A percentile compares a stretch with the other conserved stretches of the same genome.
These are phyloP conservation scores for Adansonia rubrostipa DNA, from an alignment of 441 rosid species.

Conservation along the genomic window DNA sequence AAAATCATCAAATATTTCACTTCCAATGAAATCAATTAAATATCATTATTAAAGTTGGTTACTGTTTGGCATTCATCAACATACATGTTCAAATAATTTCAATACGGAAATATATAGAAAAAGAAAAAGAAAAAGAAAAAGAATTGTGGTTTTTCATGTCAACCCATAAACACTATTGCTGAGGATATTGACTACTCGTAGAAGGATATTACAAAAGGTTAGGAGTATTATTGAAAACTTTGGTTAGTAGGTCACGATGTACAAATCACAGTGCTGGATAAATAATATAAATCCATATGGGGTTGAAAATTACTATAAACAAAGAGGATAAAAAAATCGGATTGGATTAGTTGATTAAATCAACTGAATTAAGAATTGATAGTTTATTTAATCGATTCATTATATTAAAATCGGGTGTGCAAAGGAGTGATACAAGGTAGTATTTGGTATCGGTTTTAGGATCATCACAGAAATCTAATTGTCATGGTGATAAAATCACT, in stretches of 20 bases:
- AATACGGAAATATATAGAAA: no score
- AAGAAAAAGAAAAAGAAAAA: conserved; percentile 35
- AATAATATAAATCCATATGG: background rate
- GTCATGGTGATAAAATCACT: no score
- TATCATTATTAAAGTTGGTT: background rate
- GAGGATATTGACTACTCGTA: conserved; percentile 48
- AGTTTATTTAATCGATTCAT: no score
- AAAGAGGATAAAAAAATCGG: no score
- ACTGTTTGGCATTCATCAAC: background rate
- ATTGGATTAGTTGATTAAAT: no score
- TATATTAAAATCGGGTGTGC: no score
- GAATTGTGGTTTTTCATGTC: conserved; percentile 37
- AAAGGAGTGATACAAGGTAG: no score
- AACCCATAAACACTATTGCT: conserved; percentile 42
- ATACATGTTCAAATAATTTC: background rate
- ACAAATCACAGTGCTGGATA: conserved; percentile 13
- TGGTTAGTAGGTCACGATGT: conserved; percentile 17
- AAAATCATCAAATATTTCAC: background rate
- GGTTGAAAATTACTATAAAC: background rate
- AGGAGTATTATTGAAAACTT: conserved; percentile 22
- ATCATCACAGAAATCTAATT: no score
- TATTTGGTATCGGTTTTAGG: no score
- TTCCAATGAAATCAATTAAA: background rate
- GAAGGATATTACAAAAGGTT: conserved; percentile 33
- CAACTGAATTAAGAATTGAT: no score